Evolutionary conservation across 2,329 filamentous ascomycete species (phyloP), one percentile per base, ranked within the genome.

Genomic region (Microcera coccophila): DNA sequence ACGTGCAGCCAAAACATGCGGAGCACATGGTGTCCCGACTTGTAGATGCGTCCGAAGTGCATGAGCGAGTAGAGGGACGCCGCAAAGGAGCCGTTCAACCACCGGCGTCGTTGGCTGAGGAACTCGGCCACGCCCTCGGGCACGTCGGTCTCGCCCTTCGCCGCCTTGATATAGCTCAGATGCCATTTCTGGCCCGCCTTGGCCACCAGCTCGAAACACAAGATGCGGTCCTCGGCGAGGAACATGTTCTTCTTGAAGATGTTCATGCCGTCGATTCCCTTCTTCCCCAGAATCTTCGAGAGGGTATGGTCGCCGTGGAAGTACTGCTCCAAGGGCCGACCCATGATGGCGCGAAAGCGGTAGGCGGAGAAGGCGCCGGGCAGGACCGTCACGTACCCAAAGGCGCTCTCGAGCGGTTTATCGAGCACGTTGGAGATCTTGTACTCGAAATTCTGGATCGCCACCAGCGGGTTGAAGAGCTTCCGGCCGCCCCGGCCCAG

Each of bases 191-290:
- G 94, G 53, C 93, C 93, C 41, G 93, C 91, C 74, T 98, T 98
- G 63, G 93, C 93, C 54, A 98, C 93, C 64, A 98, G 75, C 68
- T 98, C 93, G 78, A 97, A 98, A 77, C 93, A 98, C 39, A 98
- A 81, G 74, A 98, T 98, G 81, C 93, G 90, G 84, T 98, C 93
- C 74, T 98, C 93, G 70, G 93, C 93, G 82, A 98, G 91, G 79
- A 97, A 98, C 93, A 98, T 98, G 81, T 98, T 98, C 83, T 97
- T 97, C 77, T 97, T 97, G 87, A 98, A 98, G 67, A 98, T 97
- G 73, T 97, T 97, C 93, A 97, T 97, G 59, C 91, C 93, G 64
- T 98, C 93, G 58, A 98, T 97, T 81, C 93, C 93, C 79, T 98
- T 98, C 75, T 95, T 95, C 59, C 91, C 91, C 43, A 96, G 82